These are phyloP conservation scores for Cardiospermum halicacabum DNA, from an alignment of 345 rosid species.

Conservation along the genomic window DNA sequence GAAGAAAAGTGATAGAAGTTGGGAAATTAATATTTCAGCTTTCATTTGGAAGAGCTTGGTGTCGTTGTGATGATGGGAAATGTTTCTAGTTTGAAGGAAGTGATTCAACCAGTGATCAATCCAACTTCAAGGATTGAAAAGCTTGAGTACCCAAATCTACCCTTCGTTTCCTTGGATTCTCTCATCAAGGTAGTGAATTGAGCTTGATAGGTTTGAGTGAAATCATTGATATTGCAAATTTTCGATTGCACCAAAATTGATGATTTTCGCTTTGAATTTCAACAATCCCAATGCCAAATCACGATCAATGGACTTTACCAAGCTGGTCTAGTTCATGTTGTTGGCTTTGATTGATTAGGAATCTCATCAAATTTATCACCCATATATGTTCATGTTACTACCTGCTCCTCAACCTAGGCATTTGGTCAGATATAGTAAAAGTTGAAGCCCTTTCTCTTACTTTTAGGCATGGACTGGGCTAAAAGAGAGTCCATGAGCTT, in stretches of 20 bases:
- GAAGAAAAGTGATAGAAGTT: too few relatives aligned
- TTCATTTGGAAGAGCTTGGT: too few relatives aligned
- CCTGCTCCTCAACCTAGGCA: not conserved
- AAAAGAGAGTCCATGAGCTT: too few relatives aligned
- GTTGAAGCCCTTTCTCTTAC: not conserved
- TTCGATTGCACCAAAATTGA: not conserved
- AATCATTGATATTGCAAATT: not conserved
- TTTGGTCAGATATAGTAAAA: not conserved
- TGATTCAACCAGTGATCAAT: too few relatives aligned
- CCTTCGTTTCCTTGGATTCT: not conserved
- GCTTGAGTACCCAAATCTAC: too few relatives aligned
- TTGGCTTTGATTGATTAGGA: not conserved
- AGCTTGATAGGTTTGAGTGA: not conserved
- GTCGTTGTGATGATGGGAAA: too few relatives aligned
- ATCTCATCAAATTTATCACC: not conserved
- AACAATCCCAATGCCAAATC: not conserved
- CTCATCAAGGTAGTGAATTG: not conserved
- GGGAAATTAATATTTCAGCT: too few relatives aligned
- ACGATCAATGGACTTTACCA: not conserved
- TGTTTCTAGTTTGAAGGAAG: too few relatives aligned
- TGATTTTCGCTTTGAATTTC: constrained; percentile 1
- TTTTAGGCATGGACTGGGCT: too few relatives aligned
- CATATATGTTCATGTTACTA: not conserved
- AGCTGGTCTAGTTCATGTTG: not conserved
- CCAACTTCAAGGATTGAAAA: too few relatives aligned